Evolutionary conservation across 768 basidiomycete species (phyloP), one percentile per base, ranked within the genome.

Genomic region (Mrakia gelida): DNA sequence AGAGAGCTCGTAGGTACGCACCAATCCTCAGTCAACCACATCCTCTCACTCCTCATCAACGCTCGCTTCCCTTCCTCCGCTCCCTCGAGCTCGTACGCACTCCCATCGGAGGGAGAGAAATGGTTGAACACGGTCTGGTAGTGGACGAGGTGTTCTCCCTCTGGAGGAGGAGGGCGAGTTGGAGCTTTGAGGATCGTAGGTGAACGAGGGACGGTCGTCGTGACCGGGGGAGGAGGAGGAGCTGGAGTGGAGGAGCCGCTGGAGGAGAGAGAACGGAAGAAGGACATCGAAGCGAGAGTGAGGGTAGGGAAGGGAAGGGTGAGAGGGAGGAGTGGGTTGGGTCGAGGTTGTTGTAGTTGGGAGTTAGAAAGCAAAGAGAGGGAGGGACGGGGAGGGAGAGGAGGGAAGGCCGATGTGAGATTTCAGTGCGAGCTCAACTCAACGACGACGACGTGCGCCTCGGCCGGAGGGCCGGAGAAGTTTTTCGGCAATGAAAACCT

Each of bases 1-100:
- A 38, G 38, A 38, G 38, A 38, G 38, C 3, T 3, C 3, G 38
- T 38, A 3, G 38, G 8, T n/a, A 38, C 38, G 38, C 8, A 38
- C 38, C 77, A 78, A 18, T 78, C 77, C 56, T 78, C 77, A 0
- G 72, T 78, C 26, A 78, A 54, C 77, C 77, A 78, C 77, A 78
- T 74, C 30, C 63, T 49, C 73, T 78, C 77, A 3, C 18, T 13
- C 54, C 32, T 63, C 68, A 45, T 34, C 41, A 63, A 43, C 26
- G 2, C n/a, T 26, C 61, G 61, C 23, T 43, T 67, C 7, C 63
- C 32, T 18, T 63, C 45, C 1, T 62, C 11, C 62, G 73, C 61
- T 41, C 73, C 73, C 30, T 54, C 45, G 21, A 32, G 41, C 8
- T 26, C 11, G n/a, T 43, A 45, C 18, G 41, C 28, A 11, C 26